Base-by-base conservation (phyloP, 441 rosid species). In the Corymbia calophylla region DNA sequence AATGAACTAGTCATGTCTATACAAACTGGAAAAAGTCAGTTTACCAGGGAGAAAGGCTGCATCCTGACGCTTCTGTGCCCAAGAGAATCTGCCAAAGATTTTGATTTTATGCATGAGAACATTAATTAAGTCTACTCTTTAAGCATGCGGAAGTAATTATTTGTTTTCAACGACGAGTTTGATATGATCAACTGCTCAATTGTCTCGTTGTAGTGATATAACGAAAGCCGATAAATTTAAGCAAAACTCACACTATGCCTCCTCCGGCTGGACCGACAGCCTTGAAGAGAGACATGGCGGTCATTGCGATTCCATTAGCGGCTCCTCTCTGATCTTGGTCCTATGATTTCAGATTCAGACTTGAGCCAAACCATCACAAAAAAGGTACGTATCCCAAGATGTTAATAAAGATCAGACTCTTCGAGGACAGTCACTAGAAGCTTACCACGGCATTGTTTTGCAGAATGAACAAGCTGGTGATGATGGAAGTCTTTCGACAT, bases 21-120 rank as follows among this genome's bases (percentile, higher is more conserved):
- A 39, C 49, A 0, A 39, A 23, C 5, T 21, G n/a, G 29, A 73
- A 73, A 39, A 23, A 0, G n/a, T 21, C 3, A 0, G 84, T 39
- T 87, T 94, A 97, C 99, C 99, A 58, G 99, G 99, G 66, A 97
- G 94, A 88, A 97, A 94, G 48, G 92, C 31, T 47, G 95, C 95
- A 90, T 95, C 91, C 51, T 87, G 98, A 88, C 96, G 97, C 93
- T 92, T 97, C 89, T 95, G 96, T 7, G 96, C 96, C 99, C 98
- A 97, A 31, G 99, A 97, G 92, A 95, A 95, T 39, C 99, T 97
- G 95, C 81, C 88, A 90, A 86, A 54, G 48, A 53, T 39, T 62
- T 73, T 12, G n/a, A 25, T 47, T 12, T 51, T 29, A 39, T 39
- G n/a, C 17, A 39, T 39, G n/a, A 39, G 84, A 44, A 39, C 84